Conservation (phyloP, 768 basidiomycete species). For the Leucosporidium yakuticum region DNA sequence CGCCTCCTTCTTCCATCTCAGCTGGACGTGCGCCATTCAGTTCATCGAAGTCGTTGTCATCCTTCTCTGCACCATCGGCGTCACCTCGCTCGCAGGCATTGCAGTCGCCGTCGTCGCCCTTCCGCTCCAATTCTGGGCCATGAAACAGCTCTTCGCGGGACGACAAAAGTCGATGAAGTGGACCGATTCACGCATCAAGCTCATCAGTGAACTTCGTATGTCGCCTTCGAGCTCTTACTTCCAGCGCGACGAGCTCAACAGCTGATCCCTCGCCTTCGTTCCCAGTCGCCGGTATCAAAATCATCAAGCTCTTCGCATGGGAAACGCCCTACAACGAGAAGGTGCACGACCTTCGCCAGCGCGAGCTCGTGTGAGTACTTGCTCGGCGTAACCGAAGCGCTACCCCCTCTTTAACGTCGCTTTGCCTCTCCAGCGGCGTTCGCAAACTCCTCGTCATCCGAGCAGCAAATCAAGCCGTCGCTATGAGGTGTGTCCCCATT, state of each 20-base stretch:
- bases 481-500: too few relatives aligned
- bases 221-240: slow-evolving; percentile 57
- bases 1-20: slow-evolving; percentile 54
- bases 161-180: slow-evolving; percentile 69
- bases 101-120: slow-evolving; percentile 45
- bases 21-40: slow-evolving; percentile 41
- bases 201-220: slow-evolving; percentile 73
- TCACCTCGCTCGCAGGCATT: slow-evolving; percentile 48
- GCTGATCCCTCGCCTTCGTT: too few relatives aligned
- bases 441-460: slow-evolving; percentile 38
- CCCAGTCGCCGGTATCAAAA: slow-evolving; percentile 57
- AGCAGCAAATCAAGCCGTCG: slow-evolving; percentile 29
- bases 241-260: too few relatives aligned
- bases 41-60: slow-evolving; percentile 71
- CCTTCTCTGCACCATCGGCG: slow-evolving; percentile 65
- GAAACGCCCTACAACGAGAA: slow-evolving; percentile 62
- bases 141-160: too few relatives aligned
- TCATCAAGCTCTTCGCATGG: slow-evolving; percentile 56
- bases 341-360: slow-evolving; percentile 60
- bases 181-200: slow-evolving; percentile 80
- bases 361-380: slow-evolving; percentile 51
- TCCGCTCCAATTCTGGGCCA: background rate
- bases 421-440: slow-evolving; percentile 45
- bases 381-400: background rate
- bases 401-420: background rate